Conservation (phyloP, 1,139 yeast species). For the Debaryomyces psychrophilus region DNA sequence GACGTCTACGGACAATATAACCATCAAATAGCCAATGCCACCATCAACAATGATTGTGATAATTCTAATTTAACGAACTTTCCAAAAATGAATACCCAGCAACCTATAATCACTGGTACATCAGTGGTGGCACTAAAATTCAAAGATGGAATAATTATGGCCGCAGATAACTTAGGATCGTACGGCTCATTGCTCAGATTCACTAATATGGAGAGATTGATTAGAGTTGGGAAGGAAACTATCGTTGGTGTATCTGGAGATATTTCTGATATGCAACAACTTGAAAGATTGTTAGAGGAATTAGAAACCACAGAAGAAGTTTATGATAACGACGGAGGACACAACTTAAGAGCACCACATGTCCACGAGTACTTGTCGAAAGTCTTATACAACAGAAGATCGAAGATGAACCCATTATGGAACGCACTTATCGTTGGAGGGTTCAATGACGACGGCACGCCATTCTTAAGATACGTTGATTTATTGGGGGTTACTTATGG, state of each 20-base stretch:
- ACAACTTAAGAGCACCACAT: conserved; percentile 77
- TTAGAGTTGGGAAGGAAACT: conserved; percentile 80
- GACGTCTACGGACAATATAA: conserved; percentile 81
- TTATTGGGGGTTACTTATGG: conserved; percentile 88
- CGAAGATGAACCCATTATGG: conserved; percentile 96
- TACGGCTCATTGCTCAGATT: conserved; percentile 93
- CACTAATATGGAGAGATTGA: conserved; percentile 79
- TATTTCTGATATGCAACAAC: conserved; percentile 87
- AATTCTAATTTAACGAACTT: conserved; percentile 28
- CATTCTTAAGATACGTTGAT: conserved; percentile 84
- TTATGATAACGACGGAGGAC: conserved; percentile 79
- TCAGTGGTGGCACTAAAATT: conserved; percentile 91
- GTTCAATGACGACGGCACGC: conserved; percentile 64
- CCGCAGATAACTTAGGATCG: conserved; percentile 92
- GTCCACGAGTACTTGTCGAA: conserved; percentile 86
- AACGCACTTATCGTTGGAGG: conserved; percentile 93
- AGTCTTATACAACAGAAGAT: conserved; percentile 83
- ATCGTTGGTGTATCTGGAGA: conserved; percentile 96
- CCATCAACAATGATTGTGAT: conserved; percentile 17
- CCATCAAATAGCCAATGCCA: conserved; percentile 65
- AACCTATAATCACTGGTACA: conserved; percentile 95
- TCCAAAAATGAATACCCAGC: conserved; percentile 87
- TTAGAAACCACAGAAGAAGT: conserved; percentile 71
- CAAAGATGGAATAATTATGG: conserved; percentile 86
- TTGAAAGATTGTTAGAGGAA: conserved; percentile 75